Conservation (phyloP, 108 stramenopile species). For the Epithemia pelagica region DNA sequence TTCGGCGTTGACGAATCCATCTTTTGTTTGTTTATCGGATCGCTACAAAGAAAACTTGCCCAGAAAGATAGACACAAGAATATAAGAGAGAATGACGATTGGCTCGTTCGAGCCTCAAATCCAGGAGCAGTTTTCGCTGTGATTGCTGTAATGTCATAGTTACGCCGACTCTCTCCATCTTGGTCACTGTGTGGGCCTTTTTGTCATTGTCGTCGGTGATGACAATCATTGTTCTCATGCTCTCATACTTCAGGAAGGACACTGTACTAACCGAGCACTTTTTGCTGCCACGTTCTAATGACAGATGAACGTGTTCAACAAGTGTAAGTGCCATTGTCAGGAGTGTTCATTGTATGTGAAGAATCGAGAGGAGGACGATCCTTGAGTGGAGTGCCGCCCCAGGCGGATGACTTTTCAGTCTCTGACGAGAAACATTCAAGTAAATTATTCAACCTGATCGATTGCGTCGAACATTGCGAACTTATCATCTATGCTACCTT, state of each 20-base stretch:
- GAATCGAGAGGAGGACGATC: conserved; percentile 42
- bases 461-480: too few relatives aligned
- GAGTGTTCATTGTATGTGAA: neutral
- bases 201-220: too few relatives aligned
- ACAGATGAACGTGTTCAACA: too few relatives aligned
- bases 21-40: conserved; percentile 29
- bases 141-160: conserved; percentile 42
- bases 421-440: conserved; percentile 65
- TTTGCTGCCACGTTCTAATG: too few relatives aligned
- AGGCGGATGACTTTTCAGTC: conserved; percentile 39
- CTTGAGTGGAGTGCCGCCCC: conserved; percentile 69
- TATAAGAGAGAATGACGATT: conserved; percentile 7
- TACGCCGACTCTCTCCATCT: conserved; percentile 38
- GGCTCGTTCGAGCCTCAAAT: neutral
- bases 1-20: conserved; percentile 40
- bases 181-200: too few relatives aligned
- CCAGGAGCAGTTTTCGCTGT: neutral
- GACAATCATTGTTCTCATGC: too few relatives aligned
- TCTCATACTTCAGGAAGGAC: too few relatives aligned
- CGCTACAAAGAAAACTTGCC: too few relatives aligned
- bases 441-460: conserved; percentile 67
- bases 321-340: neutral
- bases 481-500: too few relatives aligned
- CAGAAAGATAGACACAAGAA: neutral
- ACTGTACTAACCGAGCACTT: too few relatives aligned